Evolutionary conservation across 306 rosid species (phyloP), one percentile per base, ranked within the genome.

Genomic region (Castanopsis chinensis): DNA sequence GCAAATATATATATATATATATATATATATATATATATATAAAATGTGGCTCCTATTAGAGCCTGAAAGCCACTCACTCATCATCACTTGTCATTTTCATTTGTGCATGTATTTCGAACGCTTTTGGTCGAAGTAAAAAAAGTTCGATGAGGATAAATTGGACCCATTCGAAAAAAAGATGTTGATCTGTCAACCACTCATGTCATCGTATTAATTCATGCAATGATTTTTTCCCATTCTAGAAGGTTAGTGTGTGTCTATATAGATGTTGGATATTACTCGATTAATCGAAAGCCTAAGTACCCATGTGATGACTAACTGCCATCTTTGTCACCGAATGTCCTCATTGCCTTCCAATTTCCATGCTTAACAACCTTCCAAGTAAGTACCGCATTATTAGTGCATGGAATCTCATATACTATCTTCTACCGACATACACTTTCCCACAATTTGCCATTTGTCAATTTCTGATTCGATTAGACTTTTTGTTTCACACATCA

Each of bases 281-380:
- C 51, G 64, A 71, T 78, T 41, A 35, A 78, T 33, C 77, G 27
- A 61, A 83, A 74, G 69, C 45, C 73, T 58, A 83, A 18, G 17
- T 45, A 49, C 51, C 68, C 80, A 11, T 60, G 64, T 67, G 41
- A 49, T 61, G 13, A 17, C 74, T 55, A 49, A 57, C 73, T 59
- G 17, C 69, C 74, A 3, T 27, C n/a, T 75, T 71, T 74, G 79
- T 79, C 83, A 60, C 63, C 23, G 64, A 25, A 56, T 32, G 41
- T 18, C 63, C 15, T 41, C 49, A 10, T n/a, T 72, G 65, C 37
- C 52, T 65, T 21, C n/a, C 35, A 14, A 9, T 75, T 25, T 61
- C 25, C 43, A 56, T 28, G 61, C 35, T 33, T 5, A 80, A 80
- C 71, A 68, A 80, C 7, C 69, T 41, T 71, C 52, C 13, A 58